Base-by-base conservation (phyloP, 139 green algal genomes). In the Marvania coccoides region DNA sequence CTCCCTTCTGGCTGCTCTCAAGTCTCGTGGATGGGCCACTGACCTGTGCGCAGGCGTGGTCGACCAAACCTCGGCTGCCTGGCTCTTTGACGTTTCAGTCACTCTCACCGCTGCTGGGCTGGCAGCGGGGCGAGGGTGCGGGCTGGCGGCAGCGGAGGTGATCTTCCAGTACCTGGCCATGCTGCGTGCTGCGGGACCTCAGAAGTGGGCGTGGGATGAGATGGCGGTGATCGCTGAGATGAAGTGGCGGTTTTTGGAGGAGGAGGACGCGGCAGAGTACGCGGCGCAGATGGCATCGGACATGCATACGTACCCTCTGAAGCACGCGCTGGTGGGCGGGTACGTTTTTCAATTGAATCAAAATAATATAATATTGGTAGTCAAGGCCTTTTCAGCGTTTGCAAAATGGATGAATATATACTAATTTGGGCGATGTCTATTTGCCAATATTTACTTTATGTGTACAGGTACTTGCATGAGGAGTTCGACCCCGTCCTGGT, bases 201-300 rank as follows among this genome's bases (percentile, higher is more conserved):
- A 83, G 63, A 87, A 74, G 47, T 99, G 93, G 93, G 86, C 93
- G 40, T 98, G 81, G 63, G 48, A 85, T 10, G 94, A 99, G 81
- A 68, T 95, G 47, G 67, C 75, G 30, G 62, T 72, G 24, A 87
- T 96, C 4, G 72, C 80, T 1, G 72, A 83, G 29, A 89, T 94
- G 70, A 84, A 81, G 47, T 91, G 24, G 40, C 58, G 51, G 34
- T 86, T 81, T 45, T 47, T 65, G 29, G 90, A 98, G 73, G 91
- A 98, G 65, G 85, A 93, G 57, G 86, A 95, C 42, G 78, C 85
- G 6, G 77, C 81, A 33, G 86, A 97, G 38, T 91, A 84, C 34
- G 79, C 81, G 0, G 73, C 77, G 0, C 58, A 74, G 3, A 74
- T 96, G 37, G 81, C 85, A 5, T 45, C 47, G 6, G 66, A 76